Conservation (phyloP, 345 rosid genomes). For the Atalantia buxifolia region DNA sequence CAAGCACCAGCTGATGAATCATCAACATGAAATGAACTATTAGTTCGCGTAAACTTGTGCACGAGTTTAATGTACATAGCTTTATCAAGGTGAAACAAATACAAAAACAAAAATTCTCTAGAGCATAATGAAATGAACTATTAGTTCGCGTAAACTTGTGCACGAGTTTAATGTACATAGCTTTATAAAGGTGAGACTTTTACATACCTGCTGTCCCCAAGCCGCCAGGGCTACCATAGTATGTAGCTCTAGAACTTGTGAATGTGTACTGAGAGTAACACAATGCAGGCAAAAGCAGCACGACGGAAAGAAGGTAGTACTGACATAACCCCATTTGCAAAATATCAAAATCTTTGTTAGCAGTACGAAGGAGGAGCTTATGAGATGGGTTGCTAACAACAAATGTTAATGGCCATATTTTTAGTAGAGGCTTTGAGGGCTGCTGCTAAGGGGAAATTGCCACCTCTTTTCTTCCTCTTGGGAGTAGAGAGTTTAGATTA, state of each 20-base stretch:
- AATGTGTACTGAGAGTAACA: constrained; percentile 35
- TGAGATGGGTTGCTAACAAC: not conserved
- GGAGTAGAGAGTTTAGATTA: not conserved
- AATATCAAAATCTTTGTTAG: not conserved
- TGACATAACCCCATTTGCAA: constrained; percentile 20
- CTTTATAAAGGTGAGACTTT: not conserved
- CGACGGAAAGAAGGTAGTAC: constrained; percentile 15
- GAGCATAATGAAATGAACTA: not conserved
- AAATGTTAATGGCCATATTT: constrained; percentile 19
- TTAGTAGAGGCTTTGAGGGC: constrained; percentile 22
- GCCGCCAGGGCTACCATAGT: constrained; percentile 83
- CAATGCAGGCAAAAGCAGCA: constrained; percentile 41
- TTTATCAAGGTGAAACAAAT: no score
- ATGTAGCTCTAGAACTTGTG: constrained; percentile 65
- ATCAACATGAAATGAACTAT: not conserved
- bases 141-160: not conserved
- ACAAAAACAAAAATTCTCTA: not conserved
- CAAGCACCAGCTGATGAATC: constrained; percentile 67
- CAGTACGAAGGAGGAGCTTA: not conserved
- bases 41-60: no score
- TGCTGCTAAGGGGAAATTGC: constrained; percentile 10
- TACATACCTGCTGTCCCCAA: constrained; percentile 70
- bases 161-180: no score
- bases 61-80: no score
- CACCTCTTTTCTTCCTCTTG: not conserved